Base-by-base conservation (phyloP, 345 rosid genomes). In the Euphorbia lathyris region DNA sequence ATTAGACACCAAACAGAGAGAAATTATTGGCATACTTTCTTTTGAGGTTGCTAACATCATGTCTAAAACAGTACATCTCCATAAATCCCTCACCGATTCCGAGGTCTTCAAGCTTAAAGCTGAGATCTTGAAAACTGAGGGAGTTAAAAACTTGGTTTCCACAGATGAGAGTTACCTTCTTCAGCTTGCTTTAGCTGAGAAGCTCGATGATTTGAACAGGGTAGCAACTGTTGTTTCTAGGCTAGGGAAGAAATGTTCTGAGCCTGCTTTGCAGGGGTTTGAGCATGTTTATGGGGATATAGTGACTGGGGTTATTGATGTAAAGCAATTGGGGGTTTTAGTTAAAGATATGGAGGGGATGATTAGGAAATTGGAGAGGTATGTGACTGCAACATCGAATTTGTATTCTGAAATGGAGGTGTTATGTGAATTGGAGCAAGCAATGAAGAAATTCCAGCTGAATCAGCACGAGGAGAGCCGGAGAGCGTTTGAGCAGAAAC, bases 301-400 rank as follows among this genome's bases (percentile, higher is more conserved):
- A 45, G 77, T 85, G 26, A 82, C 68, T 68, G 92, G 97, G n/a
- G 87, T 70, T 7, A 94, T 94, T 62, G 87, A 94, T 81, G 89
- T 91, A 38, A 90, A 78, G 81, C 90, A 85, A 34, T 79, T 94
- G 76, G 93, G 96, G 50, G 90, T 91, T 74, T 72, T 94, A 62
- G 99, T 94, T 16, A 94, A 87, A 75, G 93, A 94, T 77, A 94
- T 94, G 99, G 97, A 91, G 12, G 82, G 83, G 38, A 91, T 94
- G 98, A 77, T 90, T 78, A 87, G 74, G 88, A 91, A 85, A 83
- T 83, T 94, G 93, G 97, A 94, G 86, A 86, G 96, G 86, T 82
- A 88, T 32, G 92, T 86, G 17, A 81, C 68, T 76, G 83, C 87
- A 8, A 91, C 97, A 30, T 79, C 88, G 17, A 87, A 80, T 85